These are phyloP conservation scores for Gypsophila paniculata DNA, from an alignment of 179 eudicot genomes.

Conservation along the genomic window DNA sequence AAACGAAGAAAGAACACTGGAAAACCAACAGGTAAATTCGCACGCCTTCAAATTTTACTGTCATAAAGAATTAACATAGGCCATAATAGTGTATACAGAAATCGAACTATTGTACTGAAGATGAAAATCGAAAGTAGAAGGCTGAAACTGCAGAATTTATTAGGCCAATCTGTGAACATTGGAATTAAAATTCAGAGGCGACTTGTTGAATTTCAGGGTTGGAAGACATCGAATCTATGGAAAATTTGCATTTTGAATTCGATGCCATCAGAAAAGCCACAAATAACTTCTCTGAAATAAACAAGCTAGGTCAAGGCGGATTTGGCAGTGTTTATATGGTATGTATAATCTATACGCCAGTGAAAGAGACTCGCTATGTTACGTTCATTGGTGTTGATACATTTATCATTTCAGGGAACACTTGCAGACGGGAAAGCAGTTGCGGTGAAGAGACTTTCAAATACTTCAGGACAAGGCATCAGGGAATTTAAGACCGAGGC, in stretches of 20 bases:
- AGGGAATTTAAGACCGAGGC: conserved; percentile 39
- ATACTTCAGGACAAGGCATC: conserved; percentile 34
- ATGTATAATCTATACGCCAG: not conserved
- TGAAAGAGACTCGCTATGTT: not conserved
- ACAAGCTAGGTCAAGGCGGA: conserved; percentile 12
- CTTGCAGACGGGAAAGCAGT: conserved; percentile 38
- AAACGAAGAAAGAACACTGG: not conserved
- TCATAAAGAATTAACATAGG: no score
- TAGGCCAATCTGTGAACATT: not conserved
- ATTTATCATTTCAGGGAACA: conserved; percentile 29
- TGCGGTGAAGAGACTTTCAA: conserved; percentile 49
- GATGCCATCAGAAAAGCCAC: not conserved
- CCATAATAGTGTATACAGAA: not conserved
- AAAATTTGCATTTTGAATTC: conserved; percentile 8
- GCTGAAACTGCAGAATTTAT: not conserved
- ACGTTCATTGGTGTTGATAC: not conserved
- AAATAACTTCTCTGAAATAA: not conserved
- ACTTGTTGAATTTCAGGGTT: not conserved
- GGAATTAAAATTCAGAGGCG: not conserved
- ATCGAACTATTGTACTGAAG: not conserved
- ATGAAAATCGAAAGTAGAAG: not conserved
- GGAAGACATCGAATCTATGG: conserved; percentile 1
- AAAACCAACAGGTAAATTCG: conserved; percentile 6
- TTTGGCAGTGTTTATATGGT: conserved; percentile 7
- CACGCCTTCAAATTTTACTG: not conserved